Evolutionary conservation across 148 eudicot genomes (phyloP).

Genomic region (Selenicereus undatus): DNA sequence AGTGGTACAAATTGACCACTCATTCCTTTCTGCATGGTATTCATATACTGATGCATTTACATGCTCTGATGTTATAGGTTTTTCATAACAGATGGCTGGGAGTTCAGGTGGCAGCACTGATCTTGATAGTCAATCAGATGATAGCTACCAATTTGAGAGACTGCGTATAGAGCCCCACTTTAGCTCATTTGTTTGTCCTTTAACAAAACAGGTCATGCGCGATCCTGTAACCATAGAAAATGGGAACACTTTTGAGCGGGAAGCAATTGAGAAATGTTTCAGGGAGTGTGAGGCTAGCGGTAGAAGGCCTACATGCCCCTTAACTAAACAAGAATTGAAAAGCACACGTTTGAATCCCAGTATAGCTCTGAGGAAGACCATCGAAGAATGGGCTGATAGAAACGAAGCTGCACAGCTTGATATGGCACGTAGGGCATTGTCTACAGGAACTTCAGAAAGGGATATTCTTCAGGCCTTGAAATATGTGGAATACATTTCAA

Average conservation of each 20-base stretch:
- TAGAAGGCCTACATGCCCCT: conserved; percentile 60
- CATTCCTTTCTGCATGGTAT: background rate
- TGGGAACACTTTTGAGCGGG: conserved; percentile 77
- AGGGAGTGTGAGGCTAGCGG: conserved; percentile 61
- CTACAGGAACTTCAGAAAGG: conserved; percentile 46
- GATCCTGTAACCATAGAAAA: conserved; percentile 92
- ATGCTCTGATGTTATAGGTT: conserved; percentile 11
- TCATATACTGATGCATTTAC: background rate
- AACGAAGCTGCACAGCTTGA: conserved; percentile 88
- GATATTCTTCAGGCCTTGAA: conserved; percentile 60
- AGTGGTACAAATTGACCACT: background rate
- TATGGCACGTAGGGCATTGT: conserved; percentile 56
- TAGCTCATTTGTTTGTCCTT: conserved; percentile 76
- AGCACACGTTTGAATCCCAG: conserved; percentile 68
- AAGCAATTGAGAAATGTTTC: conserved; percentile 93
- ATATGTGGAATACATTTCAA: conserved; percentile 55
- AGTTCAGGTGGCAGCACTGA: conserved; percentile 63
- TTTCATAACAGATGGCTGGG: conserved; percentile 52
- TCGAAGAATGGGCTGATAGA: conserved; percentile 91
- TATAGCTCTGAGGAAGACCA: conserved; percentile 70
- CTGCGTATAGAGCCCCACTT: conserved; percentile 64
- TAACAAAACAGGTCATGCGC: conserved; percentile 72
- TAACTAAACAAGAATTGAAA: conserved; percentile 54
- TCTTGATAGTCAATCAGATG: conserved; percentile 61
- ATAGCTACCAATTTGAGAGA: conserved; percentile 61